phyloP scores from a whole-genome alignment of 352 stramenopile genomes.

The Aphanomyces invadans region DNA sequence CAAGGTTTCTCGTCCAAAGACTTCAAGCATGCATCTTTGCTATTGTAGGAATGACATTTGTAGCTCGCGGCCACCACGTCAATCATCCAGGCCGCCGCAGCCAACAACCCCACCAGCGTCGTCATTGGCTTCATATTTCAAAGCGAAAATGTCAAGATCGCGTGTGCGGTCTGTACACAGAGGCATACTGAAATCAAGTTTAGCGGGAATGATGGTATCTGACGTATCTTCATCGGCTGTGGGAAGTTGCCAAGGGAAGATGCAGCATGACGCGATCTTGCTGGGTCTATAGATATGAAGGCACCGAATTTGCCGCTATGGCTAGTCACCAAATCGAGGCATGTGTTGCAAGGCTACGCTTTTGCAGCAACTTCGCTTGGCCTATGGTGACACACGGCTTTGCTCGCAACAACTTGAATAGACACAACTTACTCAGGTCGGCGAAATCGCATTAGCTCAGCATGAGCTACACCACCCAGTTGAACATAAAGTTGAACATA shows the following conservation, averaged over 20 bases:
- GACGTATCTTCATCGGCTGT: not conserved
- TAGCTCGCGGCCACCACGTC: not conserved
- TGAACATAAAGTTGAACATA: too few relatives aligned
- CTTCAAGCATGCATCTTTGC: conserved; percentile 42
- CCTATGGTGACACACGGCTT: too few relatives aligned
- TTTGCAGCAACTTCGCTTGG: too few relatives aligned
- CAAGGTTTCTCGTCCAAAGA: conserved; percentile 34
- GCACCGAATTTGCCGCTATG: not conserved
- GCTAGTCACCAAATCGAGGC: too few relatives aligned
- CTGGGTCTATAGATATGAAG: not conserved
- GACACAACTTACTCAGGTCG: too few relatives aligned
- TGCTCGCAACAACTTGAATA: too few relatives aligned
- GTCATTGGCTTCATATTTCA: not conserved
- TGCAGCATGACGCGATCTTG: too few relatives aligned
- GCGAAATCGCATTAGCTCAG: too few relatives aligned
- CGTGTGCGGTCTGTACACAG: not conserved
- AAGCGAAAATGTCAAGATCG: not conserved
- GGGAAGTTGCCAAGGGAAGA: too few relatives aligned
- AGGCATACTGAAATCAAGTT: not conserved
- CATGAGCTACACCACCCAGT: too few relatives aligned
- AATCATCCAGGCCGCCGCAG: not conserved
- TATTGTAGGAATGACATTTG: conserved; percentile 45
- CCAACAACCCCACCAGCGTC: not conserved
- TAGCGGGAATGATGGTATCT: not conserved
- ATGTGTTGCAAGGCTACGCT: too few relatives aligned